Evolutionary conservation across 2,329 filamentous ascomycete genomes (phyloP).

Genomic region (Cercospora zeae-maydis): DNA sequence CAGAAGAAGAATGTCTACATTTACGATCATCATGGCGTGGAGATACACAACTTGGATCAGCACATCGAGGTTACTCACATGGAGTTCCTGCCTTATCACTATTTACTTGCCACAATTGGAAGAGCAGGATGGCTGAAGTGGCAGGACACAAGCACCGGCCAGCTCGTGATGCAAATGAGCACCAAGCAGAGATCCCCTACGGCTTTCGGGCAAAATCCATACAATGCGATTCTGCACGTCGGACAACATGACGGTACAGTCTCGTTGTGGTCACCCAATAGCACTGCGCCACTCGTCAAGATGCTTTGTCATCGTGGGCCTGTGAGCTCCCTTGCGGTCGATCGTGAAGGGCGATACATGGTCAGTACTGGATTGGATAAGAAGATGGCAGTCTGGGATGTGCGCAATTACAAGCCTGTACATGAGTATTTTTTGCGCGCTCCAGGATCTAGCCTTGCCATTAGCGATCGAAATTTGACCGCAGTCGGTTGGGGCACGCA

Average conservation of each 20-base stretch:
- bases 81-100: conserved; percentile 96
- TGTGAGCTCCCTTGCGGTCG: conserved; percentile 77
- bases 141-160: conserved; percentile 89
- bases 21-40: conserved; percentile 85
- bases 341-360: conserved; percentile 92
- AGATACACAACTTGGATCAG: conserved; percentile 85
- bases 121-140: conserved; percentile 85
- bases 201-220: conserved; percentile 80
- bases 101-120: conserved; percentile 81
- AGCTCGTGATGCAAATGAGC: conserved; percentile 78
- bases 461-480: conserved; percentile 83
- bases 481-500: conserved; percentile 90
- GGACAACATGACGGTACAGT: conserved; percentile 95
- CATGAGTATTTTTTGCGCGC: conserved; percentile 81
- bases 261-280: conserved; percentile 93
- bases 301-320: conserved; percentile 85
- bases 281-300: conserved; percentile 80
- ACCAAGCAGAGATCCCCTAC: conserved; percentile 82
- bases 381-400: conserved; percentile 93
- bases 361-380: conserved; percentile 85
- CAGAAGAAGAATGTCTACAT: conserved; percentile 98
- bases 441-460: conserved; percentile 77
- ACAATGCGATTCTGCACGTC: conserved; percentile 86
- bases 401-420: conserved; percentile 89
- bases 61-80: conserved; percentile 89